phyloP scores from a whole-genome alignment of 768 basidiomycete genomes.

The Lactarius vividus region DNA sequence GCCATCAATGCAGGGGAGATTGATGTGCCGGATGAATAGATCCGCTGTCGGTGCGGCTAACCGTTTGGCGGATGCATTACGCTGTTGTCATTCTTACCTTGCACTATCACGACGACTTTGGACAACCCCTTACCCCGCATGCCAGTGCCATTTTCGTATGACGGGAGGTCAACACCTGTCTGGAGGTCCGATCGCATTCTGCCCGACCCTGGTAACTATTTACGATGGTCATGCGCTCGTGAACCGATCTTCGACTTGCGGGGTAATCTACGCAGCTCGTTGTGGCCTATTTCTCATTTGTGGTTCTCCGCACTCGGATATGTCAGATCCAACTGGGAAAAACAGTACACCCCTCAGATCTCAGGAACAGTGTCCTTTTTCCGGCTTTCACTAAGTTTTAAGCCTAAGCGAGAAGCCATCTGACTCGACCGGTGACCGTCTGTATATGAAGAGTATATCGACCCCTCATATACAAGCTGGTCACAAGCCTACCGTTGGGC shows the following conservation, averaged over 20 bases:
- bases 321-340: background rate
- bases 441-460: background rate
- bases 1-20: slow-evolving; percentile 80
- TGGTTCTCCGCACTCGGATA: background rate
- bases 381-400: background rate
- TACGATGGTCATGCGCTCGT: background rate
- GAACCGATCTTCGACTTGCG: background rate
- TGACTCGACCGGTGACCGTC: background rate
- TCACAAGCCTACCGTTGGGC: background rate
- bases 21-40: slow-evolving; percentile 83
- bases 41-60: slow-evolving; percentile 9
- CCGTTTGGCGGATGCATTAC: slow-evolving; percentile 4
- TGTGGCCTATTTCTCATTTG: background rate
- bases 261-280: background rate
- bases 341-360: background rate
- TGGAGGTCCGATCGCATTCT: background rate
- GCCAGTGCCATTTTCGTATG: background rate
- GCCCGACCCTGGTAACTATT: background rate
- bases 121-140: background rate
- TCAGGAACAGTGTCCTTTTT: background rate
- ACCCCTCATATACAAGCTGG: background rate
- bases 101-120: slow-evolving; percentile 18
- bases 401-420: background rate
- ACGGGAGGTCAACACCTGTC: background rate
- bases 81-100: slow-evolving; percentile 13